Evolutionary conservation across 768 basidiomycete species (phyloP).

Genomic region (Suillus subluteus): DNA sequence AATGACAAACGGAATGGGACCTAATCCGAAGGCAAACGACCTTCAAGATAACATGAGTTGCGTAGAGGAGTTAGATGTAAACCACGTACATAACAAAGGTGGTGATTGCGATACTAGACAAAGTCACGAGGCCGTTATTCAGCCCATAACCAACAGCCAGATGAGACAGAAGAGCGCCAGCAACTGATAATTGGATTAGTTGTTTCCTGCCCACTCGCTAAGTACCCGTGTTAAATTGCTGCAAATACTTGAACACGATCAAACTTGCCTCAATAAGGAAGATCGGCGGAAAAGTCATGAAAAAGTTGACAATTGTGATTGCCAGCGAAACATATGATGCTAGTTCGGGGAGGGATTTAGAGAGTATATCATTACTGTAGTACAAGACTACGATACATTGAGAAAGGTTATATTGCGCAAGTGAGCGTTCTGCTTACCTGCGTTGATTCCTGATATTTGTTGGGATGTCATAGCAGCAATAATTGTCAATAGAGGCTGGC

Average conservation of each 20-base stretch:
- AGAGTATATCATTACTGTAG: slow-evolving; percentile 88
- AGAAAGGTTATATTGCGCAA: neutral
- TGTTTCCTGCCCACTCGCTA: slow-evolving; percentile 76
- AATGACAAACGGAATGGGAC: slow-evolving; percentile 92
- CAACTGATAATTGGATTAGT: slow-evolving; percentile 67
- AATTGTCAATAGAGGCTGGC: slow-evolving; percentile 65
- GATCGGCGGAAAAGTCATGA: slow-evolving; percentile 79
- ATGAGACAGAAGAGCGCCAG: slow-evolving; percentile 69
- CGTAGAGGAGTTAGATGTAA: neutral
- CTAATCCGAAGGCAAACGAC: slow-evolving; percentile 88
- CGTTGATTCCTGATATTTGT: slow-evolving; percentile 84
- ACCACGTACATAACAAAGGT: slow-evolving; percentile 73
- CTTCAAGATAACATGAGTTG: slow-evolving; percentile 38
- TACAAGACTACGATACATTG: slow-evolving; percentile 64
- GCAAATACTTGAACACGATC: slow-evolving; percentile 13
- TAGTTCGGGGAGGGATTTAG: slow-evolving; percentile 74
- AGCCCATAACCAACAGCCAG: slow-evolving; percentile 72
- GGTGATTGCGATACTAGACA: slow-evolving; percentile 76
- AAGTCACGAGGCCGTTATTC: slow-evolving; percentile 55
- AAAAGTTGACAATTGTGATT: slow-evolving; percentile 82
- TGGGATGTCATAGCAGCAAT: slow-evolving; percentile 76
- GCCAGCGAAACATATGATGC: slow-evolving; percentile 85
- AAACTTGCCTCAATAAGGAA: slow-evolving; percentile 75
- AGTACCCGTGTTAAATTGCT: slow-evolving; percentile 10
- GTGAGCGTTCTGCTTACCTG: slow-evolving; percentile 44